These are phyloP conservation scores for Hypericum androsaemum DNA, from an alignment of 345 rosid species.

Conservation along the genomic window DNA sequence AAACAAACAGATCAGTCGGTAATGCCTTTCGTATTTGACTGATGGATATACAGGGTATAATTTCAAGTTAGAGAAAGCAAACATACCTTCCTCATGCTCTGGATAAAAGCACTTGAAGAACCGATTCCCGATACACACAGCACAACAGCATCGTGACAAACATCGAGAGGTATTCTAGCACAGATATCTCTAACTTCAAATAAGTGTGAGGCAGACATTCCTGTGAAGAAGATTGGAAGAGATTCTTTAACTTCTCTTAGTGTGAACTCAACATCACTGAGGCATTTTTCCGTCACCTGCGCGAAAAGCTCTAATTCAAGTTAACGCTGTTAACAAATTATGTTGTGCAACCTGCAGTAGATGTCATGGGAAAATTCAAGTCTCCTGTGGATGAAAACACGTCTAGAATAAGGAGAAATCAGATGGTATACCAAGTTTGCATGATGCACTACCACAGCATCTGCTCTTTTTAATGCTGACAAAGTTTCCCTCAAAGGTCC, in stretches of 20 bases:
- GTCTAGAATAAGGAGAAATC: neutral
- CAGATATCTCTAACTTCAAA: slow-evolving; percentile 35
- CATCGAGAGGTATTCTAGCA: slow-evolving; percentile 29
- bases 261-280: slow-evolving; percentile 33
- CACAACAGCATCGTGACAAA: slow-evolving; percentile 24
- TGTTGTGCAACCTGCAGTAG: too few relatives aligned
- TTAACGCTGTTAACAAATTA: neutral
- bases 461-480: slow-evolving; percentile 48
- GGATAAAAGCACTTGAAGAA: slow-evolving; percentile 57
- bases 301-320: slow-evolving; percentile 15
- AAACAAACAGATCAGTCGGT: neutral
- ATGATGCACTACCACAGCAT: slow-evolving; percentile 57
- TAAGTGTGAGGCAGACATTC: slow-evolving; percentile 51
- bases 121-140: slow-evolving; percentile 75
- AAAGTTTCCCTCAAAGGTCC: slow-evolving; percentile 85
- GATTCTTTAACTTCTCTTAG: slow-evolving; percentile 40
- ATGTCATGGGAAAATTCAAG: slow-evolving; percentile 3
- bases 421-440: slow-evolving; percentile 42
- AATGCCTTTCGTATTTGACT: too few relatives aligned
- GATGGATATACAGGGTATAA: neutral
- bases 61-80: neutral
- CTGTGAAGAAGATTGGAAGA: slow-evolving; percentile 43
- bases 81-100: slow-evolving; percentile 38
- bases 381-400: neutral
- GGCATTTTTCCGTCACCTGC: slow-evolving; percentile 41